These are phyloP conservation scores for Suillus lakei DNA, from an alignment of 768 basidiomycete species.

Conservation along the genomic window DNA sequence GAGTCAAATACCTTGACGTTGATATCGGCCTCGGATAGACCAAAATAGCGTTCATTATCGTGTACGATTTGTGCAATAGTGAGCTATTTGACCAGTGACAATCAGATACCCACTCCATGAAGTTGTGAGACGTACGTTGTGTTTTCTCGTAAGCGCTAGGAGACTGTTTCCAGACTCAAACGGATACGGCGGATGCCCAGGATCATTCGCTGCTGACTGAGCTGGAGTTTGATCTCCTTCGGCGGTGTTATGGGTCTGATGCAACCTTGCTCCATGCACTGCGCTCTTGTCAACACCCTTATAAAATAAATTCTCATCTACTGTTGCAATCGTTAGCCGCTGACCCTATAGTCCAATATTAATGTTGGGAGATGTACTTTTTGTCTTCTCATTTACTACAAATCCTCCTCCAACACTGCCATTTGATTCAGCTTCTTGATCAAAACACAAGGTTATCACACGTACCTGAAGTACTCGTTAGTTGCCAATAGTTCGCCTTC, in stretches of 20 bases:
- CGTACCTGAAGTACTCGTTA: constrained; percentile 87
- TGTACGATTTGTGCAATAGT: constrained; percentile 94
- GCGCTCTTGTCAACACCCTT: constrained; percentile 84
- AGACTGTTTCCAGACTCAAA: constrained; percentile 80
- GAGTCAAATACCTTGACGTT: constrained; percentile 59
- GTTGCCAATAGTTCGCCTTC: constrained; percentile 90
- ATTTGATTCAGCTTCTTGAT: not conserved
- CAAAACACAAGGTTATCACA: not conserved
- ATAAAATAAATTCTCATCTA: constrained; percentile 95
- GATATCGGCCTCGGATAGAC: constrained; percentile 76
- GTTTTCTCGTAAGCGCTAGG: constrained; percentile 72
- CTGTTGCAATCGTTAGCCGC: constrained; percentile 38
- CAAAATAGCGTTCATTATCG: constrained; percentile 87
- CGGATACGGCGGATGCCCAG: constrained; percentile 78
- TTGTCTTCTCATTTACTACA: constrained; percentile 93
- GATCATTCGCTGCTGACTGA: constrained; percentile 26
- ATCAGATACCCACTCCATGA: not conserved
- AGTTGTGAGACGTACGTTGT: constrained; percentile 65
- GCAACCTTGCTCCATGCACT: constrained; percentile 80
- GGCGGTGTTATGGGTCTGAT: constrained; percentile 59
- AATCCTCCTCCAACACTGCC: constrained; percentile 88
- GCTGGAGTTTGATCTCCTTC: constrained; percentile 20
- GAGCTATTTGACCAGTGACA: constrained; percentile 52
- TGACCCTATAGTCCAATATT: not conserved
- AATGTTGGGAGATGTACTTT: constrained; percentile 50